Conservation (phyloP, 345 rosid genomes). For the Citrus hindsii region DNA sequence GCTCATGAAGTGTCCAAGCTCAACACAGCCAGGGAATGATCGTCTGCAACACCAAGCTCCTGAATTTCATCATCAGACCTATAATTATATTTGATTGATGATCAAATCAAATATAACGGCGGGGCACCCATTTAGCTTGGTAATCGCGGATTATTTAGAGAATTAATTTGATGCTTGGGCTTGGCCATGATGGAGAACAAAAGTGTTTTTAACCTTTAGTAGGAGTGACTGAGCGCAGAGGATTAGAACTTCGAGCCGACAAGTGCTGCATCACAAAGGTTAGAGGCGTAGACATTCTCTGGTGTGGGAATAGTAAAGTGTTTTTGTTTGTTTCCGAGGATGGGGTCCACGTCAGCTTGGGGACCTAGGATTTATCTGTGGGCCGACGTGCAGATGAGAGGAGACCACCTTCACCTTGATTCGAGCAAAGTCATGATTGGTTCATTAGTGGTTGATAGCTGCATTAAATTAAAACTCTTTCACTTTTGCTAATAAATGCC, state of each 20-base stretch:
- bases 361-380: not conserved
- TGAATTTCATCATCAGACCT: not conserved
- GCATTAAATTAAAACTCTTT: conserved; percentile 3
- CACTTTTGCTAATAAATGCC: conserved; percentile 35
- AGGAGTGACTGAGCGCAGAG: not conserved
- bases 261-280: conserved; percentile 1
- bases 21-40: not conserved
- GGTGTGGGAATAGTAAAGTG: not conserved
- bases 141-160: not conserved
- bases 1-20: no score
- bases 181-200: not conserved
- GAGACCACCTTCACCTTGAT: conserved; percentile 7
- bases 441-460: conserved; percentile 37
- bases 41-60: not conserved
- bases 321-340: not conserved
- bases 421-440: conserved; percentile 32
- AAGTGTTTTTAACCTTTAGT: not conserved
- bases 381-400: conserved; percentile 8
- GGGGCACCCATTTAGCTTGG: no score
- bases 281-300: conserved; percentile 20
- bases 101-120: no score
- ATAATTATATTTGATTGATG: no score
- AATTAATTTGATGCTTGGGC: no score
- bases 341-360: conserved; percentile 13
- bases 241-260: not conserved